Evolutionary conservation across 257 asterid genomes (phyloP).

Genomic region (Misopates orontium): DNA sequence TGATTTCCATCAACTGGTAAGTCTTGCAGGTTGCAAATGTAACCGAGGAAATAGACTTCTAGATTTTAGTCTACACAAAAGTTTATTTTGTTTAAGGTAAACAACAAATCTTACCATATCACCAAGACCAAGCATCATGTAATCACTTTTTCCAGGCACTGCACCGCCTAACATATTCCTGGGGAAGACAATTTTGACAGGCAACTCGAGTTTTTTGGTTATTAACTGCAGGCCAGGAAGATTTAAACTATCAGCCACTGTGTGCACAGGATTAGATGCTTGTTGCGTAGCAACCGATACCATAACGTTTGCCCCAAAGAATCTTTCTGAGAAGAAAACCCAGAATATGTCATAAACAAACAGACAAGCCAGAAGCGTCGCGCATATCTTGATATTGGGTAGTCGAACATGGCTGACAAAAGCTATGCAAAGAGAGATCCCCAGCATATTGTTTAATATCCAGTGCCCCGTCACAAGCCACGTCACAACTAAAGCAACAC

Average conservation of each 20-base stretch:
- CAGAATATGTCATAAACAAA: constrained; percentile 91
- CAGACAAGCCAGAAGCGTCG: constrained; percentile 80
- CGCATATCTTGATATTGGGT: constrained; percentile 93
- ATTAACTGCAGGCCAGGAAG: constrained; percentile 92
- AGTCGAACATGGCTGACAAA: constrained; percentile 97
- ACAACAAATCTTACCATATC: constrained; percentile 66
- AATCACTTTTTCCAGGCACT: constrained; percentile 70
- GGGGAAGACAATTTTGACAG: constrained; percentile 95
- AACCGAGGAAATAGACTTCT: too few species aligned
- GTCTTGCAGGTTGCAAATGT: too few species aligned
- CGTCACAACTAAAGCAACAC: constrained; percentile 51
- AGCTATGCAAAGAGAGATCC: constrained; percentile 91
- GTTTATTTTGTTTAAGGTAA: not conserved
- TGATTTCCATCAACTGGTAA: too few species aligned
- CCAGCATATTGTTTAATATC: constrained; percentile 87
- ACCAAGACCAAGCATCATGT: constrained; percentile 96
- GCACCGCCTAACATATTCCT: constrained; percentile 77
- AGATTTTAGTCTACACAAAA: too few species aligned
- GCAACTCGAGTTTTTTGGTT: constrained; percentile 84
- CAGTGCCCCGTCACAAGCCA: constrained; percentile 96
- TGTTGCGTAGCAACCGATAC: constrained; percentile 95
- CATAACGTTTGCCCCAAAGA: constrained; percentile 97
- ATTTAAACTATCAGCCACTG: constrained; percentile 81
- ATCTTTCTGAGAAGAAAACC: constrained; percentile 93
- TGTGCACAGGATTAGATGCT: constrained; percentile 89